A percentile compares a stretch with the other conserved stretches of the same genome.
These are phyloP conservation scores for Fusarium chuoi DNA, from an alignment of 2,329 filamentous ascomycete genomes.

Conservation along the genomic window DNA sequence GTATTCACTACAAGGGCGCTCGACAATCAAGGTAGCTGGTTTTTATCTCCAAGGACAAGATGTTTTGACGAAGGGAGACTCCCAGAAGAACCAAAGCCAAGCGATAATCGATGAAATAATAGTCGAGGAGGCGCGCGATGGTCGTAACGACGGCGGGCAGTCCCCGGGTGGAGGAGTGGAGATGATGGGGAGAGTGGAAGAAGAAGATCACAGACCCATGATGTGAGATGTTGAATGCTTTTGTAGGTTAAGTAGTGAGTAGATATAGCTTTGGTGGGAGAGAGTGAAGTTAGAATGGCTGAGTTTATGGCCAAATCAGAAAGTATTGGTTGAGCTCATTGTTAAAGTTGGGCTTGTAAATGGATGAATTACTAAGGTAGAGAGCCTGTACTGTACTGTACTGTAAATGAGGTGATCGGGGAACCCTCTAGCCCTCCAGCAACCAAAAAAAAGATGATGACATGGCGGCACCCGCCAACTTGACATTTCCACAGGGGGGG, in stretches of 20 bases:
- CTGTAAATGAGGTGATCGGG: conserved; percentile 22
- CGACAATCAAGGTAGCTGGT: neutral
- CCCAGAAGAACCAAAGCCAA: neutral
- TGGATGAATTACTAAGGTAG: neutral
- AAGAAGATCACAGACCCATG: conserved; percentile 1
- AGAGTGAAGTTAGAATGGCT: neutral
- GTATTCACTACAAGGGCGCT: neutral
- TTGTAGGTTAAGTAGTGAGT: neutral
- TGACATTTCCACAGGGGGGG: conserved; percentile 8
- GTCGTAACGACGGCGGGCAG: neutral
- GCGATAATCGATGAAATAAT: conserved; percentile 12
- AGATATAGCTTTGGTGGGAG: neutral
- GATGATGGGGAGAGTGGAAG: conserved; percentile 17
- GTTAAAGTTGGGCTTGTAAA: conserved; percentile 23
- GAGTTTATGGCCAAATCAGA: neutral
- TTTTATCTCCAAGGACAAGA: neutral
- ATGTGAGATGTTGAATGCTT: neutral
- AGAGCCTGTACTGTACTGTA: neutral
- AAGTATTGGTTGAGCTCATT: neutral
- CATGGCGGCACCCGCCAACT: conserved; percentile 13
- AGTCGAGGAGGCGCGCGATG: conserved; percentile 16
- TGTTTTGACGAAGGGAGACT: neutral
- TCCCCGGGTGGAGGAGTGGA: conserved; percentile 38
- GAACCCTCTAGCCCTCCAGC: neutral
- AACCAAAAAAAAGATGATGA: conserved; percentile 23